Conservation (phyloP, 1,284 basidiomycete species). For the Ganoderma boninense region DNA sequence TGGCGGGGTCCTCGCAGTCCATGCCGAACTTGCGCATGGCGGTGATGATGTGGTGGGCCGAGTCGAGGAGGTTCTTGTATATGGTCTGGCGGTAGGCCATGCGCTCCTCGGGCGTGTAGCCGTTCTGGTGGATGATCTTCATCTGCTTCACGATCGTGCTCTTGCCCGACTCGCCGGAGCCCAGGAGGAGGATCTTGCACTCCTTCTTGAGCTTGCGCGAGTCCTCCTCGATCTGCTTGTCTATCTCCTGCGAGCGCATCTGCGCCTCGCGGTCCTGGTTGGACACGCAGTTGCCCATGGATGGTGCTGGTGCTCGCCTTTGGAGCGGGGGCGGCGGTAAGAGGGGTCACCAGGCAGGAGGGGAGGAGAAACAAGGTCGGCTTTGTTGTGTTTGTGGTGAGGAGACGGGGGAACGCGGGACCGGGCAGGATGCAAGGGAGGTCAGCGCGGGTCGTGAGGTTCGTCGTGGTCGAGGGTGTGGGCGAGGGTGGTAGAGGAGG, state of each 20-base stretch:
- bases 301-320: constrained; percentile 14
- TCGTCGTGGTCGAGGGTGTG: background rate
- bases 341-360: constrained; percentile 7
- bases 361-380: constrained; percentile 1
- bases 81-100: constrained; percentile 83
- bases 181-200: constrained; percentile 93
- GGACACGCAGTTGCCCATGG: constrained; percentile 76
- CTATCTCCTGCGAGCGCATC: constrained; percentile 76
- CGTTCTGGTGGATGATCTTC: constrained; percentile 98
- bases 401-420: background rate
- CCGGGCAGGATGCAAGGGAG: background rate
- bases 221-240: constrained; percentile 79
- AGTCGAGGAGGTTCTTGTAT: constrained; percentile 89
- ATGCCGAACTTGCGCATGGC: constrained; percentile 93
- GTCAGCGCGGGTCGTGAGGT: background rate
- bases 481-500: constrained; percentile 11
- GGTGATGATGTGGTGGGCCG: constrained; percentile 87
- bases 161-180: constrained; percentile 91
- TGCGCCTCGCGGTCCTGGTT: constrained; percentile 66
- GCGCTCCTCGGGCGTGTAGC: constrained; percentile 87
- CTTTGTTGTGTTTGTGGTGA: background rate
- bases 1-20: constrained; percentile 81
- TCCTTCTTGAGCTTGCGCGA: constrained; percentile 83
- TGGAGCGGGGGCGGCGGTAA: constrained; percentile 16
- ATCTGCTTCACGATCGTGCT: constrained; percentile 98